Evolutionary conservation across 805 yeast genomes (phyloP).

Genomic region (Wickerhamiella occidentalis): DNA sequence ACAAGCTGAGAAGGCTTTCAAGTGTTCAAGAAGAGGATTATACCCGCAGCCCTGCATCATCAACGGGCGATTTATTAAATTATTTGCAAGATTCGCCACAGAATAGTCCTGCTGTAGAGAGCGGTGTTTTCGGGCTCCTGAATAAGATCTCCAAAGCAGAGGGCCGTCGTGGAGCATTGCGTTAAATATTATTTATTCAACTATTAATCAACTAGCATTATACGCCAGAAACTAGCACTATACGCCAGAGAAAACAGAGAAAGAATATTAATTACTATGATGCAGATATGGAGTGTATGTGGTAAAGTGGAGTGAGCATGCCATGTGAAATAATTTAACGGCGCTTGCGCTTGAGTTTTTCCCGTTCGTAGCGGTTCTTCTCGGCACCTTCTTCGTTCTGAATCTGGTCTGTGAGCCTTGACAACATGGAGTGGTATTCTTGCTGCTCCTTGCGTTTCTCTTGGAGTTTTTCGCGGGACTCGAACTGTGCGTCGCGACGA

Average conservation of each 20-base stretch:
- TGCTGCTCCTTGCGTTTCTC: conserved; percentile 64
- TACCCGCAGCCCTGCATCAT: background rate
- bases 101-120: conserved; percentile 1
- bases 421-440: conserved; percentile 83
- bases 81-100: conserved; percentile 8
- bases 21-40: conserved; percentile 15
- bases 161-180: conserved; percentile 4
- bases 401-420: conserved; percentile 70
- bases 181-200: conserved; percentile 1
- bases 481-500: conserved; percentile 77
- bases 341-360: conserved; percentile 24
- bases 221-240: too few species aligned
- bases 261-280: conserved; percentile 1
- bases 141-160: conserved; percentile 58
- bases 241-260: too few species aligned
- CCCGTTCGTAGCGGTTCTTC: conserved; percentile 83
- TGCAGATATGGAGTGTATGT: too few species aligned
- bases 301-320: too few species aligned
- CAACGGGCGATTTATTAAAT: conserved; percentile 9
- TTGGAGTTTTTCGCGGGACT: conserved; percentile 70
- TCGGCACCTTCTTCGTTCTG: conserved; percentile 93
- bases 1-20: conserved; percentile 18
- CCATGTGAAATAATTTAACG: background rate
- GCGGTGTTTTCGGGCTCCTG: conserved; percentile 65
- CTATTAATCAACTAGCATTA: too few species aligned